Evolutionary conservation across 2,329 filamentous ascomycete species (phyloP).

Genomic region (Aspergillus tamarii): DNA sequence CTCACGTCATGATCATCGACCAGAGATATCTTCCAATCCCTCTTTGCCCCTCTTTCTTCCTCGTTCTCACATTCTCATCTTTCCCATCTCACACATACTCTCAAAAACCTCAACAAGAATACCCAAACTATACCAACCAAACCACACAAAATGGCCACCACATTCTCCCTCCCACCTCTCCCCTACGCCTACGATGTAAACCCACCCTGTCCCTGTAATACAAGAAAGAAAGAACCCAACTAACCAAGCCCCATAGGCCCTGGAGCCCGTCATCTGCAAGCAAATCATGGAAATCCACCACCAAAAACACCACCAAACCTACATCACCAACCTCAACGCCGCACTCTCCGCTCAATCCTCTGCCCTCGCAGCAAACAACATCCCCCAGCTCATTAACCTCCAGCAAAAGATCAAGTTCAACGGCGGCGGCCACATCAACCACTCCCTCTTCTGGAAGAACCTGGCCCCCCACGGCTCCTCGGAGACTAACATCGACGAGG

Average conservation of each 20-base stretch:
- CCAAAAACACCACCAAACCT: constrained; percentile 90
- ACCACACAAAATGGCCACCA: constrained; percentile 26
- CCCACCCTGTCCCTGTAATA: not conserved
- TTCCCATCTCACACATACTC: not conserved
- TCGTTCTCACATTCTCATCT: not conserved
- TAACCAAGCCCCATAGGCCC: constrained; percentile 68
- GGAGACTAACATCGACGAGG: constrained; percentile 59
- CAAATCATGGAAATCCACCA: constrained; percentile 96
- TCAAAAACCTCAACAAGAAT: not conserved
- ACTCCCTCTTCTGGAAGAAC: constrained; percentile 90
- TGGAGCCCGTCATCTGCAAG: constrained; percentile 77
- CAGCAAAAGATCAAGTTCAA: constrained; percentile 80
- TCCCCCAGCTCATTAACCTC: constrained; percentile 67
- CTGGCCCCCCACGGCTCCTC: constrained; percentile 64
- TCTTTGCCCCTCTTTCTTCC: not conserved
- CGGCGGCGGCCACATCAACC: constrained; percentile 90
- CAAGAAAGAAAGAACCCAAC: not conserved
- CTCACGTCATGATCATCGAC: not conserved
- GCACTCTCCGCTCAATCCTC: constrained; percentile 67
- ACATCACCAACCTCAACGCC: constrained; percentile 85
- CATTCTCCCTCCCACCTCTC: constrained; percentile 65
- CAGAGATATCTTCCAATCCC: not conserved
- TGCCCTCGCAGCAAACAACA: constrained; percentile 60
- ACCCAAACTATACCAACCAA: not conserved
- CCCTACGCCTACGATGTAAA: constrained; percentile 72